Evolutionary conservation across 2,329 filamentous ascomycete genomes (phyloP).

Genomic region (Leptographium galeiforme): DNA sequence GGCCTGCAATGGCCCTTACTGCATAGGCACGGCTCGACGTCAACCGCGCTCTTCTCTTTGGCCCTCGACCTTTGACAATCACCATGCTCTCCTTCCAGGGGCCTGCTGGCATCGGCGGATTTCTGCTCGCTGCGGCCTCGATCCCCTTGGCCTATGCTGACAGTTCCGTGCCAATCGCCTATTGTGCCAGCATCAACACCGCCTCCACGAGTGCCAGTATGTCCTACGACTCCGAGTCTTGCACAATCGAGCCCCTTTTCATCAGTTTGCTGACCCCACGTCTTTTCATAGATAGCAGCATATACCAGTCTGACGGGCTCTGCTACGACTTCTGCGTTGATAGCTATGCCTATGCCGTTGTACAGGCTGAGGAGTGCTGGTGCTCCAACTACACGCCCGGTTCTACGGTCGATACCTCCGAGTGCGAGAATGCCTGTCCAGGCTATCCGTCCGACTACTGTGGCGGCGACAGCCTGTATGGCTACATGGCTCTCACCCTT

Average conservation of each 20-base stretch:
- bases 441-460: conserved; percentile 56
- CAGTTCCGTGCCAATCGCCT: conserved; percentile 22
- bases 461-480: conserved; percentile 47
- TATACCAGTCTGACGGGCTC: conserved; percentile 56
- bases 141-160: conserved; percentile 12
- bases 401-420: conserved; percentile 22
- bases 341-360: conserved; percentile 52
- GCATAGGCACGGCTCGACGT: neutral
- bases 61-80: neutral
- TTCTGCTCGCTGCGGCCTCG: conserved; percentile 12
- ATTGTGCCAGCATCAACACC: conserved; percentile 35
- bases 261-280: neutral
- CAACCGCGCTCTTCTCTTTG: neutral
- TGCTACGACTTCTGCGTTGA: conserved; percentile 46
- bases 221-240: conserved; percentile 12
- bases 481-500: conserved; percentile 46
- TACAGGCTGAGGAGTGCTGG: conserved; percentile 56
- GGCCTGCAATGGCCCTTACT: conserved; percentile 7
- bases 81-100: conserved; percentile 1
- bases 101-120: conserved; percentile 2
- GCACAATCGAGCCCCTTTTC: neutral
- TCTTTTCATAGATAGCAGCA: conserved; percentile 32
- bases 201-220: conserved; percentile 26
- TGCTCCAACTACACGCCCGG: conserved; percentile 57
- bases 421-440: conserved; percentile 49